These are phyloP conservation scores for Chrysosphaeria jannelii DNA, from an alignment of 2,329 filamentous ascomycete genomes.

Conservation along the genomic window DNA sequence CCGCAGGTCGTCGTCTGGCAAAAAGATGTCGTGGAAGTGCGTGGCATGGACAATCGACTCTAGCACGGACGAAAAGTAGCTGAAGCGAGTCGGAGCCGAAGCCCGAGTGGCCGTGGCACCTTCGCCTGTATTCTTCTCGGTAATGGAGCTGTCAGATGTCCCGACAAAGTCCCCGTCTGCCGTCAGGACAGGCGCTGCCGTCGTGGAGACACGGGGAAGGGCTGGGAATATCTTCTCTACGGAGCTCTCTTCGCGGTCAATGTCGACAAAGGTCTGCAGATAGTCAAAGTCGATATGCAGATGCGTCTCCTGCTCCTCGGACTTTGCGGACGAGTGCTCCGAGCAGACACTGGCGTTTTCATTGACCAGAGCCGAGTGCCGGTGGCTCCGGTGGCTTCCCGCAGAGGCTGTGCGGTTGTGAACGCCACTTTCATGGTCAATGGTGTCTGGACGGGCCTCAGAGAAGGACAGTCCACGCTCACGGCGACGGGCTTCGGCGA, in stretches of 20 bases:
- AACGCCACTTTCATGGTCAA: no score
- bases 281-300: conserved; percentile 80
- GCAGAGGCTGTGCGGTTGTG: no score
- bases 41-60: conserved; percentile 81
- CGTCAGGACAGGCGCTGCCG: conserved; percentile 13
- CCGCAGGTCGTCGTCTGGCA: conserved; percentile 69
- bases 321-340: conserved; percentile 23
- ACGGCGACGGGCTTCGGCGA: conserved; percentile 66
- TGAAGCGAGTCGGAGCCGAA: conserved; percentile 51
- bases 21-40: conserved; percentile 61
- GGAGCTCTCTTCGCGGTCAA: conserved; percentile 17
- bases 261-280: conserved; percentile 65
- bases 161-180: conserved; percentile 25
- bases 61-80: conserved; percentile 87
- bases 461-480: conserved; percentile 38
- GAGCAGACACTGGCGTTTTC: conserved; percentile 30
- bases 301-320: conserved; percentile 39
- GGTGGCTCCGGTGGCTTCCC: conserved; percentile 22
- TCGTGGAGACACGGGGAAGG: conserved; percentile 15
- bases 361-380: conserved; percentile 18
- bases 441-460: conserved; percentile 12
- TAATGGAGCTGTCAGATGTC: conserved; percentile 14
- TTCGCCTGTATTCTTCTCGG: conserved; percentile 10
- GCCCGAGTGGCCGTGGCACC: conserved; percentile 1
- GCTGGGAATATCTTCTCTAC: conserved; percentile 29